phyloP scores from a whole-genome alignment of 306 rosid genomes.

The Cicer yamashitae region DNA sequence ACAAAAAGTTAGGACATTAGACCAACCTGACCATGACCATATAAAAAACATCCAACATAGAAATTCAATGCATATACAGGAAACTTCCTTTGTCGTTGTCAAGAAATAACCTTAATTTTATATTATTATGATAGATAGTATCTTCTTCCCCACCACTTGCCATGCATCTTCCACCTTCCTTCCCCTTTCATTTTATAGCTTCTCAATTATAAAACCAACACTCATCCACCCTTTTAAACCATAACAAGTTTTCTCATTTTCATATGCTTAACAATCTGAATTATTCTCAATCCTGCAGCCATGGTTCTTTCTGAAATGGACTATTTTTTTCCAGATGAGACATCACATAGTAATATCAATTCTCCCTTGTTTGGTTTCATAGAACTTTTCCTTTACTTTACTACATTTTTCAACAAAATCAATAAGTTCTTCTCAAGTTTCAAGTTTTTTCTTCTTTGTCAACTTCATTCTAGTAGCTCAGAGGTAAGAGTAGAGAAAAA shows the following conservation, averaged over 20 bases:
- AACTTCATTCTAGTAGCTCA: constrained; percentile 36
- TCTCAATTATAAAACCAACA: constrained; percentile 15
- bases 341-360: background rate
- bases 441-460: constrained; percentile 40
- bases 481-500: constrained; percentile 10
- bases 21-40: too few species aligned
- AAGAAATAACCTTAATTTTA: constrained; percentile 21
- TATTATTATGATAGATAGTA: background rate
- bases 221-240: constrained; percentile 22
- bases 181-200: constrained; percentile 34
- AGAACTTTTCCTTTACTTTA: constrained; percentile 1
- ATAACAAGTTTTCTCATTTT: constrained; percentile 38
- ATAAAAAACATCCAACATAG: background rate
- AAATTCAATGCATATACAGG: constrained; percentile 21
- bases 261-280: background rate
- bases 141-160: constrained; percentile 11
- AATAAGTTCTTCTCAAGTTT: constrained; percentile 20
- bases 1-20: background rate
- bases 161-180: constrained; percentile 50
- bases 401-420: constrained; percentile 9
- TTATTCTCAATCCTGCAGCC: background rate
- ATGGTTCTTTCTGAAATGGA: background rate
- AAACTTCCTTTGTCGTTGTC: constrained; percentile 45
- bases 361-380: constrained; percentile 14
- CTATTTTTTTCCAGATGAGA: background rate